phyloP scores from a whole-genome alignment of 352 stramenopile genomes.

The Phytophthora hybrid region DNA sequence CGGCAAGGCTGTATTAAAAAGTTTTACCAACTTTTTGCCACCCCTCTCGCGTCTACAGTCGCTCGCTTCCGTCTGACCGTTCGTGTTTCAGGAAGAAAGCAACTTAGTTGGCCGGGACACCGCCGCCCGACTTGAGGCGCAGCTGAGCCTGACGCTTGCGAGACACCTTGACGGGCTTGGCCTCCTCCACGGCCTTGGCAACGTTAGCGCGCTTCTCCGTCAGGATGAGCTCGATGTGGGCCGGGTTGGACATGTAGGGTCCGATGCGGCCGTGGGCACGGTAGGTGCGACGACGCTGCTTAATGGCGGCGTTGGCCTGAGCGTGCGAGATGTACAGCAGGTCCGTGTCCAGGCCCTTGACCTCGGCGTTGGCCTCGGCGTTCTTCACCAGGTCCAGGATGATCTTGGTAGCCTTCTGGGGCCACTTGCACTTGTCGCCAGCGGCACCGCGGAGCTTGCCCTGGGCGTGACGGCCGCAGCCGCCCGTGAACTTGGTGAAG shows the following conservation, averaged over 20 bases:
- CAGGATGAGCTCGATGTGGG: slow-evolving; percentile 99
- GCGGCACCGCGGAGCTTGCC: slow-evolving; percentile 96
- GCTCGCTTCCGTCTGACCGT: slow-evolving; percentile 38
- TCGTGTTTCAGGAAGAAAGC: slow-evolving; percentile 39
- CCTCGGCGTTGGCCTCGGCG: slow-evolving; percentile 98
- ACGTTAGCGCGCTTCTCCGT: slow-evolving; percentile 96
- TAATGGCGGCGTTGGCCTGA: slow-evolving; percentile 98
- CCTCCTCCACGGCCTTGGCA: slow-evolving; percentile 92
- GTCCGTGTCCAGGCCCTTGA: slow-evolving; percentile 97
- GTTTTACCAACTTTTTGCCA: slow-evolving; percentile 57
- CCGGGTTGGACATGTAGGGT: slow-evolving; percentile 99
- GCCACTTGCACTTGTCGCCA: slow-evolving; percentile 98
- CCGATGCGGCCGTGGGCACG: slow-evolving; percentile 97
- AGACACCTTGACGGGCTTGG: slow-evolving; percentile 83
- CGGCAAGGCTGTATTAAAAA: slow-evolving; percentile 85
- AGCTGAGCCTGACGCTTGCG: slow-evolving; percentile 92
- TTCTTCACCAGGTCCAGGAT: slow-evolving; percentile 99
- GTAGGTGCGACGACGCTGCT: slow-evolving; percentile 99
- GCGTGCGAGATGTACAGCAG: slow-evolving; percentile 98
- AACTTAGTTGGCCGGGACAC: slow-evolving; percentile 85
- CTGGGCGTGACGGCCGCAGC: slow-evolving; percentile 97
- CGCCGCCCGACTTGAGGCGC: slow-evolving; percentile 89
- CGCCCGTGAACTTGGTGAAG: slow-evolving; percentile 99
- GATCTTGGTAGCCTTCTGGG: slow-evolving; percentile 98
- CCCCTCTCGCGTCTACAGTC: slow-evolving; percentile 57